A percentile compares a stretch with the other conserved stretches of the same genome.
phyloP scores from a whole-genome alignment of 2,329 filamentous ascomycete species.

The Pezicula radicicola region DNA sequence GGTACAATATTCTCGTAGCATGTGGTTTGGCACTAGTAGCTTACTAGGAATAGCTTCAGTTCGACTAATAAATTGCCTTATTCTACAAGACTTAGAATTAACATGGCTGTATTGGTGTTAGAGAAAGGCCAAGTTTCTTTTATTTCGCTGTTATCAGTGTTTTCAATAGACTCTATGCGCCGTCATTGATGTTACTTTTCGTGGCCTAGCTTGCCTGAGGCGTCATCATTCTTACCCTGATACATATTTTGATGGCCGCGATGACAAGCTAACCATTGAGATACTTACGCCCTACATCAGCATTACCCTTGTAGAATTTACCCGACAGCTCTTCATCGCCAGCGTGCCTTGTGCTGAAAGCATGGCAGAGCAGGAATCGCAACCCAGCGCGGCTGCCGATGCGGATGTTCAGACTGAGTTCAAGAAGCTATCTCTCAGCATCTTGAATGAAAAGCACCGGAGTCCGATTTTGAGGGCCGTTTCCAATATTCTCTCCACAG shows the following conservation, averaged over 20 bases:
- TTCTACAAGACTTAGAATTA: too few species aligned
- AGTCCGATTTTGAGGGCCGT: conserved; percentile 8
- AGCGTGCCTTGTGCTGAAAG: neutral
- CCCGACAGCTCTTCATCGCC: neutral
- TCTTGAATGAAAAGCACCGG: conserved; percentile 3
- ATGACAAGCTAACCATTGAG: neutral
- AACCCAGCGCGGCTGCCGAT: neutral
- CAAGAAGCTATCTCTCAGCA: neutral
- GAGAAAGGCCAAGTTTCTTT: too few species aligned
- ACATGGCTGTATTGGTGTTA: too few species aligned
- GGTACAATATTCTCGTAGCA: too few species aligned
- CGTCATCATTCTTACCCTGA: too few species aligned
- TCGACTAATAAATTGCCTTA: too few species aligned
- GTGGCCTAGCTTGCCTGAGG: neutral
- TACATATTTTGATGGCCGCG: neutral
- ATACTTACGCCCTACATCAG: neutral
- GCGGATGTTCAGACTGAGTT: neutral
- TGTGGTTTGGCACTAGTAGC: too few species aligned
- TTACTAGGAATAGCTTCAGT: too few species aligned
- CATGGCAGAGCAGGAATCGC: neutral
- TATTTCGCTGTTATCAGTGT: too few species aligned
- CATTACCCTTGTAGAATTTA: neutral
- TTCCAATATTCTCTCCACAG: conserved; percentile 8
- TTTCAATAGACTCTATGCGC: neutral
- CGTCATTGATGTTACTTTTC: neutral